These are phyloP conservation scores for Emericellopsis atlantica DNA, from an alignment of 2,329 filamentous ascomycete species.

Conservation along the genomic window DNA sequence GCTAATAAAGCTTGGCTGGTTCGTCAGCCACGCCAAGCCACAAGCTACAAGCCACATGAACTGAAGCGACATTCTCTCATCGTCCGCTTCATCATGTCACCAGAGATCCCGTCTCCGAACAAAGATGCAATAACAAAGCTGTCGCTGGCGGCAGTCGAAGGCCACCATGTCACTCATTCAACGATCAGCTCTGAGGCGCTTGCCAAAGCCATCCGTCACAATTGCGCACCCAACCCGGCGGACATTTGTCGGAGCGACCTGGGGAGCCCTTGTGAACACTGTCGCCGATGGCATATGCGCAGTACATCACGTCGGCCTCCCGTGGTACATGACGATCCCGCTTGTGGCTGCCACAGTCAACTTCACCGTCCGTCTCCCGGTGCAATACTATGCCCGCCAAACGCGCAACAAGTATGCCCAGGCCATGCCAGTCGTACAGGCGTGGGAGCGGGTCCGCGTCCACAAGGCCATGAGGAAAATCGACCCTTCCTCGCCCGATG, in stretches of 20 bases:
- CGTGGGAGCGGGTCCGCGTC: conserved; percentile 11
- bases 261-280: conserved; percentile 13
- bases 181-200: too few relatives aligned
- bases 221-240: too few relatives aligned
- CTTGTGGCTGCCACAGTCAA: conserved; percentile 34
- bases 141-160: too few relatives aligned
- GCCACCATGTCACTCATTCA: too few relatives aligned
- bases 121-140: too few relatives aligned
- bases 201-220: too few relatives aligned
- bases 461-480: conserved; percentile 7
- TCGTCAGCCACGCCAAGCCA: too few relatives aligned
- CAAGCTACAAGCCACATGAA: too few relatives aligned
- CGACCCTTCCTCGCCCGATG: background rate
- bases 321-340: conserved; percentile 43
- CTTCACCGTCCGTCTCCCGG: conserved; percentile 31
- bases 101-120: too few relatives aligned
- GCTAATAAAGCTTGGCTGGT: too few relatives aligned
- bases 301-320: conserved; percentile 30
- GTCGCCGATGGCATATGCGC: conserved; percentile 29
- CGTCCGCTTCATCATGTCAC: too few relatives aligned
- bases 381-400: conserved; percentile 25
- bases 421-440: conserved; percentile 15
- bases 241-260: background rate
- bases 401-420: conserved; percentile 15
- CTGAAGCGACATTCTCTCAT: too few relatives aligned